Evolutionary conservation across 2,329 filamentous ascomycete species (phyloP), one percentile per base, ranked within the genome.

Genomic region (Epicoccum sorghinum): DNA sequence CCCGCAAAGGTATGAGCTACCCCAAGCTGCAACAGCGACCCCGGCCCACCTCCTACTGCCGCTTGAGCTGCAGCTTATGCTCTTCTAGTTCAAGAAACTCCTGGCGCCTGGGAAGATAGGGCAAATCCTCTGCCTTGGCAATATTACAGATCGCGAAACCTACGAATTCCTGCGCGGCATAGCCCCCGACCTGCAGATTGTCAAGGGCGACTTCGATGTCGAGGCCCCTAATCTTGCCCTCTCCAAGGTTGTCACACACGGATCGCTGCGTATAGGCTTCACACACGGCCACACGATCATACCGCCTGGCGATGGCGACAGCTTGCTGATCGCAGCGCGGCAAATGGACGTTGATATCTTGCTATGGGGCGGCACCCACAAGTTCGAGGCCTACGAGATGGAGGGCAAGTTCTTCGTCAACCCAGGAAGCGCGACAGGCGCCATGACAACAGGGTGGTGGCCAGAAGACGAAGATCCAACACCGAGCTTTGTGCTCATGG

Each of bases 401-500:
- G 86, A 89, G 69, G 86, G 86, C 35, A 86, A 87, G 65, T 89
- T 89, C 77, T 89, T 89, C 69, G 81, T 89, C 47, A 89, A 89
- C 64, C 86, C 86, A 0, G 86, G 86, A 25, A 87, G 83, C 71
- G 86, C 86, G 2, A 89, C 86, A 3, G 86, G 86, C 0, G 86
- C 86, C 2, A 82, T 86, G 75, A 85, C 80, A 55, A 84, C 82
- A 10, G 80, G 80, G 12, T 86, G 82, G 77, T 84, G 82, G 79
- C 71, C 78, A 3, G 83, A 82, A 47, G 78, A 76, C 10, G 78
- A 78, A 70, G 89, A 93, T 50, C 89, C 89, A 23, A 88, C 87
- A 52, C 93, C 93, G 24, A 96, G 92, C 73, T 97, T 98, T 77
- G 96, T 95, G 71, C 78, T 98, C 75, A 97, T 98, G 93, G 93